Evolutionary conservation across 495 filamentous ascomycete species (phyloP).

Genomic region (Cercophora samala): DNA sequence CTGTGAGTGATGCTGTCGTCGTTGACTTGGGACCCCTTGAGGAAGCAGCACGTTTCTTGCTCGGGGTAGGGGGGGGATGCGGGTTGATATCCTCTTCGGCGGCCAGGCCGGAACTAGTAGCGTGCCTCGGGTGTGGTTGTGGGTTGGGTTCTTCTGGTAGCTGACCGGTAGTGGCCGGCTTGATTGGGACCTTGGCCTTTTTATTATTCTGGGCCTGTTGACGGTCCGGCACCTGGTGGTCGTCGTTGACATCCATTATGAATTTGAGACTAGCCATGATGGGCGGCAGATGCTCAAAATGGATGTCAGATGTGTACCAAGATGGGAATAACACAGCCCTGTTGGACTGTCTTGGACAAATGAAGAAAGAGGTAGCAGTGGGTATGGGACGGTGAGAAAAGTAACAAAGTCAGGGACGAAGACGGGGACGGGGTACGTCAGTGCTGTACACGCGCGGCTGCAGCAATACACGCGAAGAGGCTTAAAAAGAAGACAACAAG

Average conservation of each 20-base stretch:
- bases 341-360: conserved; percentile 28
- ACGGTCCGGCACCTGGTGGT: conserved; percentile 31
- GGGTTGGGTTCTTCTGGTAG: conserved; percentile 25
- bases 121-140: conserved; percentile 27
- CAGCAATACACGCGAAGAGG: conserved; percentile 26
- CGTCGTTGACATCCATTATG: conserved; percentile 48
- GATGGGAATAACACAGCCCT: conserved; percentile 40
- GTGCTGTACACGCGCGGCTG: conserved; percentile 39
- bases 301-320: conserved; percentile 37
- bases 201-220: conserved; percentile 34
- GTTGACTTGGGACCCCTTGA: conserved; percentile 23
- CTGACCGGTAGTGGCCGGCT: conserved; percentile 31
- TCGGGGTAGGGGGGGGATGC: conserved; percentile 28
- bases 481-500: conserved; percentile 13
- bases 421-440: conserved; percentile 20
- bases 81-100: conserved; percentile 32
- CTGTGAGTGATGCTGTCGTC: conserved; percentile 6
- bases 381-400: conserved; percentile 25
- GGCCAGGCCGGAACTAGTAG: conserved; percentile 24
- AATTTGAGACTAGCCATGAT: conserved; percentile 48
- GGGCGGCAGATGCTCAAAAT: conserved; percentile 42
- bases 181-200: conserved; percentile 39
- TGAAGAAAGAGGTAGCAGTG: conserved; percentile 33
- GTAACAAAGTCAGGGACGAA: conserved; percentile 23
- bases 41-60: conserved; percentile 23